These are phyloP conservation scores for Gnomoniopsis sp. DNA, from an alignment of 2,329 filamentous ascomycete species.

Conservation along the genomic window DNA sequence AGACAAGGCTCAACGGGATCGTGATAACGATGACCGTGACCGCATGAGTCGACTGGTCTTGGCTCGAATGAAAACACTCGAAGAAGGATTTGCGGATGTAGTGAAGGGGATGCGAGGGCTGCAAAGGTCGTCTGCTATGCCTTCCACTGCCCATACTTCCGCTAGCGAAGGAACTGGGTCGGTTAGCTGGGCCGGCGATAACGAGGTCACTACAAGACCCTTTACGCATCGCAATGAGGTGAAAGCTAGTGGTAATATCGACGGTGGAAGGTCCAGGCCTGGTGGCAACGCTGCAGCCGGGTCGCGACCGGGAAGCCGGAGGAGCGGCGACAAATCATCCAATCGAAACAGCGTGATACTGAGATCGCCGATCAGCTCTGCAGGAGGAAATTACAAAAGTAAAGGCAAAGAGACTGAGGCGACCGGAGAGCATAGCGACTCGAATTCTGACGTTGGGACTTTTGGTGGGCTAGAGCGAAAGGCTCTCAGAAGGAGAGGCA, in stretches of 20 bases:
- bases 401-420: slow-evolving; percentile 50
- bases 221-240: slow-evolving; percentile 31
- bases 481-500: slow-evolving; percentile 32
- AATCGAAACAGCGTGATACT: slow-evolving; percentile 18
- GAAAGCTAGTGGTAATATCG: slow-evolving; percentile 21
- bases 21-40: slow-evolving; percentile 53
- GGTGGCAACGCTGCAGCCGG: slow-evolving; percentile 23
- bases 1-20: slow-evolving; percentile 26
- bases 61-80: slow-evolving; percentile 86
- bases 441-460: slow-evolving; percentile 19
- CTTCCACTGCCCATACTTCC: slow-evolving; percentile 50
- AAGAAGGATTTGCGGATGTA: slow-evolving; percentile 88
- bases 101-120: slow-evolving; percentile 72
- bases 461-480: slow-evolving; percentile 8
- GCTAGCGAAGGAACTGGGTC: slow-evolving; percentile 25
- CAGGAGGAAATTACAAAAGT: slow-evolving; percentile 31
- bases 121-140: slow-evolving; percentile 41
- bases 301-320: slow-evolving; percentile 35
- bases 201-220: not conserved
- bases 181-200: slow-evolving; percentile 12
- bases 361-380: slow-evolving; percentile 32
- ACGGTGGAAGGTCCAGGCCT: slow-evolving; percentile 20
- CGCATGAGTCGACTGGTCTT: slow-evolving; percentile 79
- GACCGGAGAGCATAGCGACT: slow-evolving; percentile 40
- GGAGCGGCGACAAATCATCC: slow-evolving; percentile 33